phyloP scores from a whole-genome alignment of 2,329 filamentous ascomycete genomes.

The Orbilia blumenaviensis region DNA sequence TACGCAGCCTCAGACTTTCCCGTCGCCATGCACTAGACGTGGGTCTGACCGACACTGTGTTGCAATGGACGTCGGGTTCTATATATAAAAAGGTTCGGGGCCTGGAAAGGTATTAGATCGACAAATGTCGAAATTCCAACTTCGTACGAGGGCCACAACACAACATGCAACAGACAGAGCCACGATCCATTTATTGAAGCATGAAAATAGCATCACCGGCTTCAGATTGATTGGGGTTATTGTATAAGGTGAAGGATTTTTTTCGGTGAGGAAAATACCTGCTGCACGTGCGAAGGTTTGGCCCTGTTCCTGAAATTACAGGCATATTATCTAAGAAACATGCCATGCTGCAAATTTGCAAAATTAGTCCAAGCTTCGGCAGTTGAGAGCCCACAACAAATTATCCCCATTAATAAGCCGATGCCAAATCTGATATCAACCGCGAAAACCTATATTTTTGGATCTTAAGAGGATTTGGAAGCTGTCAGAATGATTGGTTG shows the following conservation, averaged over 20 bases:
- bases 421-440: conserved; percentile 21
- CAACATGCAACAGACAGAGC: conserved; percentile 30
- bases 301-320: conserved; percentile 11
- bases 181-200: conserved; percentile 10
- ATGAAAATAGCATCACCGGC: conserved; percentile 45
- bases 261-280: neutral
- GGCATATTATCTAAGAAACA: conserved; percentile 50
- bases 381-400: conserved; percentile 47
- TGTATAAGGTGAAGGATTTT: conserved; percentile 2
- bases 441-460: conserved; percentile 19
- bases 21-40: conserved; percentile 5
- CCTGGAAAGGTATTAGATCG: conserved; percentile 3
- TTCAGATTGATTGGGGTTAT: conserved; percentile 4
- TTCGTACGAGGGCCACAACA: conserved; percentile 40
- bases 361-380: conserved; percentile 47
- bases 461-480: conserved; percentile 18
- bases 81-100: conserved; percentile 42
- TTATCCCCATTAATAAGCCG: conserved; percentile 24
- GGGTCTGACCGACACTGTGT: conserved; percentile 31
- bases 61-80: conserved; percentile 37
- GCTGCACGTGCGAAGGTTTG: neutral
- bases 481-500: conserved; percentile 6
- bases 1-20: conserved; percentile 39
- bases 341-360: conserved; percentile 39
- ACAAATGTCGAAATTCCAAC: conserved; percentile 35